These are phyloP conservation scores for Aspergillus haitiensis DNA, from an alignment of 495 filamentous ascomycete genomes.

Conservation along the genomic window DNA sequence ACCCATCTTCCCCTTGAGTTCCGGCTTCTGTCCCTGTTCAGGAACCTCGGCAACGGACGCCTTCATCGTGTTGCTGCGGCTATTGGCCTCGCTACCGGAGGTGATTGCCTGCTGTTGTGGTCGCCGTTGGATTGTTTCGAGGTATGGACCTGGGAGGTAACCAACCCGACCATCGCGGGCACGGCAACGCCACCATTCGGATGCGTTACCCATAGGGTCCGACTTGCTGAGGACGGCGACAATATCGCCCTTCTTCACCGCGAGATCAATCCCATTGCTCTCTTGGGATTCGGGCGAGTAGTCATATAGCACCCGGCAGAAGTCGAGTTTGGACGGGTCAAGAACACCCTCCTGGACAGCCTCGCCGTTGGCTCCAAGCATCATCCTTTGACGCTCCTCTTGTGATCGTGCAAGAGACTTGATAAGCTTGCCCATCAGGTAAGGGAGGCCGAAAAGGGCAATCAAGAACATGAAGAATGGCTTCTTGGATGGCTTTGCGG, in stretches of 20 bases:
- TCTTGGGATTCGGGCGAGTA: constrained; percentile 75
- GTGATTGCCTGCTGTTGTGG: constrained; percentile 57
- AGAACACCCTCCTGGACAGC: constrained; percentile 47
- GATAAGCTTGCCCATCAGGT: constrained; percentile 94
- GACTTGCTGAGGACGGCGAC: constrained; percentile 92
- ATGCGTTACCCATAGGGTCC: constrained; percentile 87
- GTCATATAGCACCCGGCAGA: constrained; percentile 92
- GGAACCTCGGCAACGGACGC: constrained; percentile 40
- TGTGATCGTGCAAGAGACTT: constrained; percentile 76
- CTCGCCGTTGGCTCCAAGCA: constrained; percentile 52
- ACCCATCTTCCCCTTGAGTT: constrained; percentile 49
- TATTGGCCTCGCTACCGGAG: constrained; percentile 45
- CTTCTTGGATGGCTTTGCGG: constrained; percentile 80
- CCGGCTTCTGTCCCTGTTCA: constrained; percentile 40
- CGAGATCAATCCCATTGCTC: constrained; percentile 75
- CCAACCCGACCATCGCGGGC: constrained; percentile 89
- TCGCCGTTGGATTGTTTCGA: constrained; percentile 77
- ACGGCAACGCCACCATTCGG: constrained; percentile 96
- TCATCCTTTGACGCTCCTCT: constrained; percentile 64
- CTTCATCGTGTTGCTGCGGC: constrained; percentile 60
- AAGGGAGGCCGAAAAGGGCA: constrained; percentile 91
- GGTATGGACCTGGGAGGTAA: constrained; percentile 85
- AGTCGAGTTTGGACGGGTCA: constrained; percentile 87
- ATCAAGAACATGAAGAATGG: constrained; percentile 94
- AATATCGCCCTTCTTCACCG: constrained; percentile 91